These are phyloP conservation scores for Lophium mytilinum DNA, from an alignment of 495 filamentous ascomycete species.

Conservation along the genomic window DNA sequence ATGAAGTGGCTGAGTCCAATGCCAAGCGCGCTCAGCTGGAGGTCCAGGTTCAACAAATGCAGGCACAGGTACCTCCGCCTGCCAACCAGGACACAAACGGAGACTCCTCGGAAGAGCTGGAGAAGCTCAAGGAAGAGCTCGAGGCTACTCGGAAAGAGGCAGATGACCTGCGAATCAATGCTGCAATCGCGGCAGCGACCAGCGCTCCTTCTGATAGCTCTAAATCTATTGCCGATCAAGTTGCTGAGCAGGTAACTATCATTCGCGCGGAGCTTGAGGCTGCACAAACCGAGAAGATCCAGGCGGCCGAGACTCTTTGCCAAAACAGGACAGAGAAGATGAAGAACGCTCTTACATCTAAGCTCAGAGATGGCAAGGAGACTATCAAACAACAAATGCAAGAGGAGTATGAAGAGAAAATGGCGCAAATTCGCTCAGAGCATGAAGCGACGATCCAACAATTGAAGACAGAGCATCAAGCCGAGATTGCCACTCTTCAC, in stretches of 20 bases:
- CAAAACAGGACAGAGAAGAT: constrained; percentile 63
- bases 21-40: constrained; percentile 2
- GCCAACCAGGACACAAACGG: neutral
- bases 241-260: constrained; percentile 31
- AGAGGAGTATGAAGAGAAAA: constrained; percentile 47
- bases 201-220: constrained; percentile 18
- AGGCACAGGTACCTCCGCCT: constrained; percentile 4
- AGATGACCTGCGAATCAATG: constrained; percentile 32
- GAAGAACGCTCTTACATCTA: constrained; percentile 62
- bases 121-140: constrained; percentile 38
- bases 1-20: neutral
- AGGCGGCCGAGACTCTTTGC: constrained; percentile 52
- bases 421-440: constrained; percentile 56
- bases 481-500: constrained; percentile 2
- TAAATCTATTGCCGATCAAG: constrained; percentile 30
- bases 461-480: constrained; percentile 23
- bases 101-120: constrained; percentile 26
- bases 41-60: constrained; percentile 4
- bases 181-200: constrained; percentile 22
- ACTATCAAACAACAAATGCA: constrained; percentile 38
- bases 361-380: constrained; percentile 53
- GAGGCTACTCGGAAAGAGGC: constrained; percentile 38
- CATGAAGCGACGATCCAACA: constrained; percentile 52
- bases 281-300: constrained; percentile 43
- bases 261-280: constrained; percentile 34